These are phyloP conservation scores for Malassezia sympodialis DNA, from an alignment of 1,284 basidiomycete species.

Conservation along the genomic window DNA sequence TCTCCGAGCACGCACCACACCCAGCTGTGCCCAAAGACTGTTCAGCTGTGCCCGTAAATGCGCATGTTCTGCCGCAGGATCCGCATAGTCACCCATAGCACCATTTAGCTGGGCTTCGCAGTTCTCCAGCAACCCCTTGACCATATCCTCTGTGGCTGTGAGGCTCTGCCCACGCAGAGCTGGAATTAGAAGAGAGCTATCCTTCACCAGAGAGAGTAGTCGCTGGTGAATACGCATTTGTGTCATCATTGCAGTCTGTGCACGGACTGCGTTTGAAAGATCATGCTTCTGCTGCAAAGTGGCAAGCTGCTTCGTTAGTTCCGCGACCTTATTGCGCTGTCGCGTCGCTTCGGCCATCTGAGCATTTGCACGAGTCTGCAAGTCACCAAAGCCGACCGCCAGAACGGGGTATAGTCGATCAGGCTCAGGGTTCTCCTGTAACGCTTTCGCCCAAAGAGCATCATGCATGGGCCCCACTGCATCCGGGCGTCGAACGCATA, in stretches of 20 bases:
- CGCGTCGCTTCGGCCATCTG: slow-evolving; percentile 31
- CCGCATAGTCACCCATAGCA: neutral
- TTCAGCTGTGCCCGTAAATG: slow-evolving; percentile 36
- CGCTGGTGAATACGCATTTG: slow-evolving; percentile 40
- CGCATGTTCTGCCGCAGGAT: slow-evolving; percentile 3
- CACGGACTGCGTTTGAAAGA: slow-evolving; percentile 30
- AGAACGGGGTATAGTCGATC: slow-evolving; percentile 40
- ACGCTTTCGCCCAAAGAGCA: slow-evolving; percentile 34
- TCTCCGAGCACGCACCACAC: slow-evolving; percentile 31
- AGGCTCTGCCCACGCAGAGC: slow-evolving; percentile 32
- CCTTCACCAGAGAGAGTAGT: slow-evolving; percentile 25
- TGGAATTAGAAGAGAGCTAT: slow-evolving; percentile 30
- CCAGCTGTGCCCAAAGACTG: slow-evolving; percentile 45
- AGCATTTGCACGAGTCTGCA: slow-evolving; percentile 32
- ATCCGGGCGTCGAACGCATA: slow-evolving; percentile 31
- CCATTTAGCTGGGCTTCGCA: slow-evolving; percentile 41
- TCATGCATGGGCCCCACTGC: slow-evolving; percentile 41
- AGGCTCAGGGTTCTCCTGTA: slow-evolving; percentile 41
- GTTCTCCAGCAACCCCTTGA: slow-evolving; percentile 28
- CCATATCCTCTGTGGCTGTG: slow-evolving; percentile 30
- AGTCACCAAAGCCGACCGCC: slow-evolving; percentile 40
- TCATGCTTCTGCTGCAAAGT: slow-evolving; percentile 34
- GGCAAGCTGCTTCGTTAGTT: slow-evolving; percentile 21
- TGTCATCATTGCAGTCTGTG: slow-evolving; percentile 24
- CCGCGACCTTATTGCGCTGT: slow-evolving; percentile 23